Evolutionary conservation across 768 basidiomycete genomes (phyloP), one percentile per base, ranked within the genome.

Genomic region (Amanita subjunquillea): DNA sequence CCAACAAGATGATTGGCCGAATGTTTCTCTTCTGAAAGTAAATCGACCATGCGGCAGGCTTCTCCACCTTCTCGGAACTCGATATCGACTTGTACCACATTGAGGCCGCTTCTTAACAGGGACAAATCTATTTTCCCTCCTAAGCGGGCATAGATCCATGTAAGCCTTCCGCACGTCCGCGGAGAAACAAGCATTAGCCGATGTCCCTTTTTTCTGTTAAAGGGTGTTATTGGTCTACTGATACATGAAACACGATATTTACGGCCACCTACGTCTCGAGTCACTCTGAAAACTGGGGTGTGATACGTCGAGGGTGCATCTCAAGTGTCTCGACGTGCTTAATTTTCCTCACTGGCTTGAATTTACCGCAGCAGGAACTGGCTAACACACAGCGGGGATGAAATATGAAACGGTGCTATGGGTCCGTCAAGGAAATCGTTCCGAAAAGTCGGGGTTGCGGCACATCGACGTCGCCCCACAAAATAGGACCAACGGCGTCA

Each of bases 141-240:
- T 34, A 46, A 30, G 44, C 44, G 44, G 44, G 44, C 17, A 30
- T 46, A 46, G 44, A 32, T 32, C 44, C 17, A 45, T 15, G 23
- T 27, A 45, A 17, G 3, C 27, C 23, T 27, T 8, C 29, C 44
- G 27, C 44, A 30, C n/a, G 44, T 46, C 44, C 44, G 44, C 44
- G 44, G 32, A 32, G 44, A 46, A 46, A 46, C 44, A 46, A 30
- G 29, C 44, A n/a, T 46, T 46, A 46, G 29, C 44, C 44, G 29
- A 46, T n/a, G 44, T 46, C 29, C 44, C 44, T 46, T 46, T 27
- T 46, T 17, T 30, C 27, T 46, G 15, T 30, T 29, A 46, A 46
- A 46, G 44, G 44, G 44, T 46, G 44, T 30, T 46, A 27, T 46
- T n/a, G 44, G 44, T 46, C 44, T 46, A 29, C 27, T n/a, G 27